Base-by-base conservation (phyloP, 371 early-diverging fungal genomes). In the Rhizopus arrhizus region DNA sequence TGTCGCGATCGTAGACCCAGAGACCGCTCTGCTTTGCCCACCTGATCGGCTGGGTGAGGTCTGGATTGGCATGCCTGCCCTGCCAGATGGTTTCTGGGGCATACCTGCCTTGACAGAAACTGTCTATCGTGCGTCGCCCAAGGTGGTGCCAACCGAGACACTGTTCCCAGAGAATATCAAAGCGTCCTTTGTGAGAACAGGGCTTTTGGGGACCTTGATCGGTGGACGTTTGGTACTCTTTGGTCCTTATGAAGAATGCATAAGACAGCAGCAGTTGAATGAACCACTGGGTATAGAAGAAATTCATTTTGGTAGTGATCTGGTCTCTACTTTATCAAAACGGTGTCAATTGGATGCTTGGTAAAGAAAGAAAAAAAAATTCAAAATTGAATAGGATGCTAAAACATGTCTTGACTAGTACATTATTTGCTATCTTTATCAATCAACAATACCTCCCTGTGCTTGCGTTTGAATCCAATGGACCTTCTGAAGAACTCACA, bases 61-160 rank as follows among this genome's bases (percentile, higher is more conserved):
- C 15, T 94, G 94, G 92, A 80, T 92, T 5, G 86, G 88, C 65
- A 85, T 88, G 0, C 90, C 89, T 13, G 84, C 85, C 8, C 66
- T 93, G 31, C 87, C 89, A 5, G 87, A 86, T 34, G 91, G 91
- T 2, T 93, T 93, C 74, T 93, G 91, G 92, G 88, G 81, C 11
- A 74, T 93, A 34, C 89, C 91, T 5, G 83, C 82, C 55, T 82
- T 89, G 35, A 89, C 86, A 0, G 86, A 89, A 40, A 80, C 83
- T 12, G 84, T 91, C 3, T 93, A 92, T 68, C 84, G 85, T 48
- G 93, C 91, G 0, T 72, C 77, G 3, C 85, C 88, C 3, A 59
- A 80, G 22, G 53, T 87, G 3, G 78, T 85, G 0, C 80, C 81
- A 6, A 64, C 81, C 0, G 83, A 83, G 3, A 78, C 83, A 3